phyloP scores from a whole-genome alignment of 257 asterid genomes.

The Asclepias syriaca region DNA sequence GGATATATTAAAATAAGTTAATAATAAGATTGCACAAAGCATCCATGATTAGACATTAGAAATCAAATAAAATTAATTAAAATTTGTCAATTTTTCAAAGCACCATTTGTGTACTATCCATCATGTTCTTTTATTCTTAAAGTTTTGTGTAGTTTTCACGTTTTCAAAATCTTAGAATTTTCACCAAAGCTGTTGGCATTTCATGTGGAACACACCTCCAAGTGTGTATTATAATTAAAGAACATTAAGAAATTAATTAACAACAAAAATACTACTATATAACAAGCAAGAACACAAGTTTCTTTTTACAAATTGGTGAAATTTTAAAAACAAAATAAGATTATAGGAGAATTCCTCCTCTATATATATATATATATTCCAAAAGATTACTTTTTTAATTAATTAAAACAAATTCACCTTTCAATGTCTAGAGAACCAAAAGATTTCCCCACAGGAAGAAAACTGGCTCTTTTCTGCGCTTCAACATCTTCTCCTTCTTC shows the following conservation, averaged over 20 bases:
- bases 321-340: neutral
- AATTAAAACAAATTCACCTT: conserved; percentile 21
- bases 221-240: too few relatives aligned
- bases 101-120: neutral
- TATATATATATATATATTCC: neutral
- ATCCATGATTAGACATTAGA: neutral
- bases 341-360: neutral
- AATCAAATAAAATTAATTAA: too few relatives aligned
- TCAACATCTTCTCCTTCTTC: neutral
- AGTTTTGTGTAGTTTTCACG: neutral
- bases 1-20: neutral
- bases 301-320: conserved; percentile 7
- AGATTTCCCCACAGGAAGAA: neutral
- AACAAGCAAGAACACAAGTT: neutral
- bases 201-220: too few relatives aligned
- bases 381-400: too few relatives aligned
- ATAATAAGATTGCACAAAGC: neutral
- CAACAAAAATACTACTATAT: too few relatives aligned
- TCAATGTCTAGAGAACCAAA: conserved; percentile 29
- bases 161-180: neutral
- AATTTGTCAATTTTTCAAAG: neutral
- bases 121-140: too few relatives aligned
- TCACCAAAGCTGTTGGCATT: neutral
- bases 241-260: neutral
- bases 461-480: conserved; percentile 2